Percentiles rank a stretch among this genome's conserved stretches.
Conservation (phyloP, 345 rosid species). For the Laguncularia racemosa region DNA sequence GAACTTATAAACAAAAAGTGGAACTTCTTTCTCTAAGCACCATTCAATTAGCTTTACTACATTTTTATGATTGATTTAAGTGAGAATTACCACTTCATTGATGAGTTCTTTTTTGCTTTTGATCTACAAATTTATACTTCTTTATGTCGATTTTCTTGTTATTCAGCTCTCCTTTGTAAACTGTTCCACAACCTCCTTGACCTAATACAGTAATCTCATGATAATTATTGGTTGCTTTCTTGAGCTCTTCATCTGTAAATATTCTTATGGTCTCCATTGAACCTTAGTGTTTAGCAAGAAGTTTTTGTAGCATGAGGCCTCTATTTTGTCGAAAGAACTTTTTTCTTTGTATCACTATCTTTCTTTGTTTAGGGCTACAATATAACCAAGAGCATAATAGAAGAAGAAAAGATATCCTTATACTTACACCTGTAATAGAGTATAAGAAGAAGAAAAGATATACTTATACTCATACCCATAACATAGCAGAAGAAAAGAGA, state of each 20-base stretch:
- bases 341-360: conserved; percentile 6
- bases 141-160: conserved; percentile 30
- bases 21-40: conserved; percentile 38
- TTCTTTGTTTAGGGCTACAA: conserved; percentile 1
- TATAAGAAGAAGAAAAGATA: no score
- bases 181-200: conserved; percentile 30
- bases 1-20: conserved; percentile 32
- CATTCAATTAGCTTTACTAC: conserved; percentile 39
- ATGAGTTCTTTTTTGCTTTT: conserved; percentile 32
- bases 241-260: conserved; percentile 22
- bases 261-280: conserved; percentile 15
- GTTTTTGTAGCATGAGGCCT: conserved; percentile 27
- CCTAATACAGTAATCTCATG: conserved; percentile 25
- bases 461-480: no score
- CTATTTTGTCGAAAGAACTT: conserved; percentile 22
- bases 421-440: no score
- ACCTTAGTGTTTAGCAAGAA: conserved; percentile 2
- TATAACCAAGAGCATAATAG: no score
- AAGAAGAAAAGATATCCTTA: no score
- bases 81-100: conserved; percentile 34
- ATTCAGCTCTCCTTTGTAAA: conserved; percentile 33
- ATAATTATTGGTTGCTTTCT: conserved; percentile 32
- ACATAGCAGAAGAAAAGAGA: no score
- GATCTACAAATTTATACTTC: conserved; percentile 28
- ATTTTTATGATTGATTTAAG: conserved; percentile 34